Conservation (phyloP, 805 yeast species). For the Saccharomyces paradoxus region DNA sequence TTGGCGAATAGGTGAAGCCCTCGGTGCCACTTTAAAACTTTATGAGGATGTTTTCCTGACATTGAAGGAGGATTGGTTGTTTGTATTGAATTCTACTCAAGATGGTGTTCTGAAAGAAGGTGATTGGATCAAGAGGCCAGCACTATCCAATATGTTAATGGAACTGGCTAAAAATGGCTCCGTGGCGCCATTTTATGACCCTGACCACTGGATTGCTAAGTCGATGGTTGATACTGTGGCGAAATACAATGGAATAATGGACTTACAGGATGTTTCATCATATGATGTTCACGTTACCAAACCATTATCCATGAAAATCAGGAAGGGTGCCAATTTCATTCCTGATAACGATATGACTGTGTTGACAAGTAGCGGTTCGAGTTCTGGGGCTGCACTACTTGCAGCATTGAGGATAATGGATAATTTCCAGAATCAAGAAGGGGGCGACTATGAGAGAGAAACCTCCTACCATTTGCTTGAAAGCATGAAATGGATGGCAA, state of each 20-base stretch:
- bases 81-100: conserved; percentile 35
- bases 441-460: conserved; percentile 40
- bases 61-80: conserved; percentile 45
- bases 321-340: conserved; percentile 20
- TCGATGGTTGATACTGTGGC: conserved; percentile 44
- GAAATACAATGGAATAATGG: conserved; percentile 58
- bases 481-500: conserved; percentile 88
- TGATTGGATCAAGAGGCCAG: conserved; percentile 51
- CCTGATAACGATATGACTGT: conserved; percentile 39
- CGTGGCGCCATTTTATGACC: conserved; percentile 73
- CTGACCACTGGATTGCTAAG: conserved; percentile 64
- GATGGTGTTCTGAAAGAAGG: conserved; percentile 42
- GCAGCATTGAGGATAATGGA: conserved; percentile 66
- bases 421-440: conserved; percentile 33
- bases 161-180: conserved; percentile 71
- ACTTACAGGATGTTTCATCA: conserved; percentile 52
- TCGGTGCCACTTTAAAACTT: conserved; percentile 37
- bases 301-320: conserved; percentile 22
- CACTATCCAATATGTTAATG: conserved; percentile 58
- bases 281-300: conserved; percentile 46
- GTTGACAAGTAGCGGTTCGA: conserved; percentile 60
- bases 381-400: conserved; percentile 75
- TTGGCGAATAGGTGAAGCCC: conserved; percentile 42
- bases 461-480: conserved; percentile 67
- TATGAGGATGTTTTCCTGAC: conserved; percentile 31